phyloP scores from a whole-genome alignment of 2,329 filamentous ascomycete species.

The Aspergillus versicolor region DNA sequence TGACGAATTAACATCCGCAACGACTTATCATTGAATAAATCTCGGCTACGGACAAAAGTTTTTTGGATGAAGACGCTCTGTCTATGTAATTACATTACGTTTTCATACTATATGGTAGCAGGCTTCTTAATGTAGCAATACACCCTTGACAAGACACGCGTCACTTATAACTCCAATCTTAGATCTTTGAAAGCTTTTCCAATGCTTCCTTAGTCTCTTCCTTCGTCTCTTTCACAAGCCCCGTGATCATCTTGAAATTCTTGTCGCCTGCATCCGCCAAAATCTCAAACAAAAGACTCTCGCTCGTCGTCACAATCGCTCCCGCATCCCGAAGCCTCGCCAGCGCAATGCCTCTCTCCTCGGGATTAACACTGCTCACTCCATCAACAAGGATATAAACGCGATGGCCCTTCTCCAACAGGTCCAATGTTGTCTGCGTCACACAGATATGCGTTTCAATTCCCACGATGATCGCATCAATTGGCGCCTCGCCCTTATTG shows the following conservation, averaged over 20 bases:
- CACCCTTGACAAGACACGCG: neutral
- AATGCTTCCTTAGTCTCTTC: slow-evolving; percentile 69
- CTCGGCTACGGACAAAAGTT: neutral
- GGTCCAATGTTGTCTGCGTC: slow-evolving; percentile 84
- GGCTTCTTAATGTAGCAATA: slow-evolving; percentile 14
- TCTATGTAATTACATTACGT: neutral
- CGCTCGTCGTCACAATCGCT: slow-evolving; percentile 77
- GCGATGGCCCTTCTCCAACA: slow-evolving; percentile 69
- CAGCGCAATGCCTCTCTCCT: slow-evolving; percentile 78
- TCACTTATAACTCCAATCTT: neutral
- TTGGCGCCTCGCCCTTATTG: slow-evolving; percentile 35
- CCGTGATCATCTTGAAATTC: slow-evolving; percentile 70
- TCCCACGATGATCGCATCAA: slow-evolving; percentile 75
- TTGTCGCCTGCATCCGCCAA: slow-evolving; percentile 75
- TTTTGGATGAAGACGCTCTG: slow-evolving; percentile 4
- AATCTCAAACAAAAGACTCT: slow-evolving; percentile 86
- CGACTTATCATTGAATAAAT: slow-evolving; percentile 1
- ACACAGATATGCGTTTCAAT: slow-evolving; percentile 96
- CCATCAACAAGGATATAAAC: slow-evolving; percentile 89
- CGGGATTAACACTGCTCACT: slow-evolving; percentile 80
- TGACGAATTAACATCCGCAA: neutral
- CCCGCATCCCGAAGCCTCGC: slow-evolving; percentile 73
- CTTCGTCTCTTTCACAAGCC: slow-evolving; percentile 74
- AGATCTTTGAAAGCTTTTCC: slow-evolving; percentile 64
- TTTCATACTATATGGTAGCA: slow-evolving; percentile 11